Percentiles rank a stretch among this genome's conserved stretches.
These are phyloP conservation scores for Inonotus hispidus DNA, from an alignment of 1,284 basidiomycete species.

Conservation along the genomic window DNA sequence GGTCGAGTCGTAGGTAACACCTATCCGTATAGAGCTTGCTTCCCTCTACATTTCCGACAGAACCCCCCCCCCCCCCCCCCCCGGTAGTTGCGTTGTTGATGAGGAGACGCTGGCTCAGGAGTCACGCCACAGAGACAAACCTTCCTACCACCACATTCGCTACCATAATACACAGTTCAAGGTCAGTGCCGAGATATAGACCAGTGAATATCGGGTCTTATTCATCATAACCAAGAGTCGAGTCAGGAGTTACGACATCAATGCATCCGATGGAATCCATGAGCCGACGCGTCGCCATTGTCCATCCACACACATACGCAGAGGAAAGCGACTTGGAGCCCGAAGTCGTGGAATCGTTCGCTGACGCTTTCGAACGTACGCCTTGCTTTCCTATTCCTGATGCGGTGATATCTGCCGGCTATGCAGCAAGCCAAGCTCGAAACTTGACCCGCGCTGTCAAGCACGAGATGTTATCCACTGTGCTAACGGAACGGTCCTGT, in stretches of 20 bases:
- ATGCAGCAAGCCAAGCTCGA: slow-evolving; percentile 2
- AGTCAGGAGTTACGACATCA: too few relatives aligned
- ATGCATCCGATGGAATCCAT: background rate
- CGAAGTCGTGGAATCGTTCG: background rate
- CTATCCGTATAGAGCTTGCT: background rate
- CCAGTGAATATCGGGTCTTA: background rate
- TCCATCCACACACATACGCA: slow-evolving; percentile 11
- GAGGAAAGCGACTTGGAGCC: slow-evolving; percentile 3
- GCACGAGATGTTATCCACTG: background rate
- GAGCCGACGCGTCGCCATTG: background rate
- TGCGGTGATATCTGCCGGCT: slow-evolving; percentile 13
- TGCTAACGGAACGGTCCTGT: background rate
- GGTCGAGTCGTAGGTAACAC: background rate
- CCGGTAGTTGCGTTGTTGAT: background rate
- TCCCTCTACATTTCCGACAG: background rate
- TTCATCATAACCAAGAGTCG: background rate
- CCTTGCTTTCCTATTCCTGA: slow-evolving; percentile 1
- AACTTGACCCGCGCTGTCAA: background rate
- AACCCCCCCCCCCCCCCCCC: background rate
- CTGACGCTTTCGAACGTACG: slow-evolving; percentile 1
- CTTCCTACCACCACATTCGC: background rate
- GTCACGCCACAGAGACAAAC: background rate
- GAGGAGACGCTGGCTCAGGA: background rate
- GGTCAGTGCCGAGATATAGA: background rate
- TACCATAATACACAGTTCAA: background rate